A percentile compares a stretch with the other conserved stretches of the same genome.
These are phyloP conservation scores for Lactarius hengduanensis DNA, from an alignment of 768 basidiomycete species.

Conservation along the genomic window DNA sequence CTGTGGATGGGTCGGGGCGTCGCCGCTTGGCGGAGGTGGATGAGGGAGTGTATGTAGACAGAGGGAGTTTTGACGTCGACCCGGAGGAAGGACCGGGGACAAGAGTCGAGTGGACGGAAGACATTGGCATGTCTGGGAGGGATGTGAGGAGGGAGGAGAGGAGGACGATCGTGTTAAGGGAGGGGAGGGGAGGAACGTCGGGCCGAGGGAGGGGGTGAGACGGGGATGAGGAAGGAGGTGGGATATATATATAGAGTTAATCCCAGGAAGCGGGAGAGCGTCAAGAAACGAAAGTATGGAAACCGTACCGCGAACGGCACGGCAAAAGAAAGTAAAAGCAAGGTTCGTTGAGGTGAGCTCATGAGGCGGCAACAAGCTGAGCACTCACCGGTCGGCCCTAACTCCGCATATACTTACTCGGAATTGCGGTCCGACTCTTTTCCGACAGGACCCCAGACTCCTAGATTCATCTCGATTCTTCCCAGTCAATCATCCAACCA, in stretches of 20 bases:
- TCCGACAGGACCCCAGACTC: background rate
- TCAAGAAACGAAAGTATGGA: conserved; percentile 1
- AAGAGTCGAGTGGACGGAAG: background rate
- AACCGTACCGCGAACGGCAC: conserved; percentile 1
- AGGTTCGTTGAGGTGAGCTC: conserved; percentile 20
- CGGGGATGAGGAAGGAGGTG: background rate
- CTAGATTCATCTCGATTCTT: background rate
- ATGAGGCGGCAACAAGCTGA: background rate
- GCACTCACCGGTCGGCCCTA: background rate
- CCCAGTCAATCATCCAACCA: background rate
- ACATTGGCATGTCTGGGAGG: conserved; percentile 18
- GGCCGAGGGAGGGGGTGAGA: conserved; percentile 10
- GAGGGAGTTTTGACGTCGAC: background rate
- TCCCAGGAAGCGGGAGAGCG: background rate
- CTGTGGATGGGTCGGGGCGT: conserved; percentile 57
- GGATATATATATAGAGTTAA: conserved; percentile 13
- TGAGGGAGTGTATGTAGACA: background rate
- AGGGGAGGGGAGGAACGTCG: background rate
- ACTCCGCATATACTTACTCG: conserved; percentile 11
- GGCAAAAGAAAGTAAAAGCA: background rate
- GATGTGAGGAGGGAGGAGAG: conserved; percentile 10
- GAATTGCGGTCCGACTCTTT: conserved; percentile 8
- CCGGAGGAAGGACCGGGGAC: conserved; percentile 5
- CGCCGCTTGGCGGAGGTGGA: conserved; percentile 21
- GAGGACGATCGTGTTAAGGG: background rate